phyloP scores from a whole-genome alignment of 225 moss, liverwort and hornwort genomes.

The Neckera pumila region DNA sequence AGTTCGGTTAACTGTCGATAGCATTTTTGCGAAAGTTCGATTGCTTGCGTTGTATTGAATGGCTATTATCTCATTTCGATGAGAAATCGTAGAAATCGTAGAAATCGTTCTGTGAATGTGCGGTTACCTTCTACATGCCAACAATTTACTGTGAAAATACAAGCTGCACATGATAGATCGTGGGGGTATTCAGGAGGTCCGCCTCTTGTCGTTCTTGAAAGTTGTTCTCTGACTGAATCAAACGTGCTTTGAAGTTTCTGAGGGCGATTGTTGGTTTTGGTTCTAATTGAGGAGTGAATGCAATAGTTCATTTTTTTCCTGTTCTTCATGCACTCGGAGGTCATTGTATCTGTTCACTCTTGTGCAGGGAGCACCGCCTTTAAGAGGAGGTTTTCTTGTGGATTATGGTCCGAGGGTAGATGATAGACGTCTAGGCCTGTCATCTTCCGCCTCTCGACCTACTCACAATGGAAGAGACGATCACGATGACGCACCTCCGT shows the following conservation, averaged over 20 bases:
- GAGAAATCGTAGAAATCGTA: too few species aligned
- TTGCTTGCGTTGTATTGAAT: background rate
- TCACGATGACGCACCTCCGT: conserved; percentile 41
- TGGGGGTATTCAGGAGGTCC: background rate
- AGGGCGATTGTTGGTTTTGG: background rate
- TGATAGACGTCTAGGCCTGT: conserved; percentile 38
- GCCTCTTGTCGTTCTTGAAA: background rate
- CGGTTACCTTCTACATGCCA: background rate
- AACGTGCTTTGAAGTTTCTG: background rate
- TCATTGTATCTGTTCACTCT: background rate
- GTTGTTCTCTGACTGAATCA: background rate
- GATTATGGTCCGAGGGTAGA: conserved; percentile 63
- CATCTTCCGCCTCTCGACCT: conserved; percentile 30
- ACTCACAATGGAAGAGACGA: conserved; percentile 38
- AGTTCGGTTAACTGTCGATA: background rate
- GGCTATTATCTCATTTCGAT: background rate
- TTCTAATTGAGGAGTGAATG: background rate
- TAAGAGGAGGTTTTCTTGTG: conserved; percentile 53
- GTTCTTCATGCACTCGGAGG: background rate
- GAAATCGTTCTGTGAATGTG: background rate
- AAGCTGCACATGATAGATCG: background rate
- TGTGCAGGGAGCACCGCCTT: conserved; percentile 48
- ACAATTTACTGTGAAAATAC: background rate
- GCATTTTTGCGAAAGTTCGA: background rate
- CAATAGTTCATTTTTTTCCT: background rate